Conservation (phyloP, 352 stramenopile species). For the Globisporangium nunn region DNA sequence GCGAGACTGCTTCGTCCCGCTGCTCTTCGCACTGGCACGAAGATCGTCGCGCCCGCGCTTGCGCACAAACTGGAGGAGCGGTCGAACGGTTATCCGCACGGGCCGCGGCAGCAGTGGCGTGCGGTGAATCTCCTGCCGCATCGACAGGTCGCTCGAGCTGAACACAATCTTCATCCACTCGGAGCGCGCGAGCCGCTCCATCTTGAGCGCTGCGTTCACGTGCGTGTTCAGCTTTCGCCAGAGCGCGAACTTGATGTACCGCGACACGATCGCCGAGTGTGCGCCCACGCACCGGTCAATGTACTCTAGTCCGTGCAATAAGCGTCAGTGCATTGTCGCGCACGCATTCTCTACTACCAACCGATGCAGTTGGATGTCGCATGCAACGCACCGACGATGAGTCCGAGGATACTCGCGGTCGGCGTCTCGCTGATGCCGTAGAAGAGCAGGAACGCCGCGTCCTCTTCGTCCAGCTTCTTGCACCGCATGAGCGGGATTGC, state of each 20-base stretch:
- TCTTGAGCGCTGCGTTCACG: constrained; percentile 26
- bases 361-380: too few relatives aligned
- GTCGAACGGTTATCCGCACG: constrained; percentile 53
- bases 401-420: constrained; percentile 33
- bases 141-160: constrained; percentile 25
- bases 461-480: constrained; percentile 44
- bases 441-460: constrained; percentile 65
- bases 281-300: constrained; percentile 37
- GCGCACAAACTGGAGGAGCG: constrained; percentile 32
- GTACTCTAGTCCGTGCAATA: constrained; percentile 41
- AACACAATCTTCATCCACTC: constrained; percentile 84
- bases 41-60: constrained; percentile 14
- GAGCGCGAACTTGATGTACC: constrained; percentile 41
- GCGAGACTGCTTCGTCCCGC: constrained; percentile 1
- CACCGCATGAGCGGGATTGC: constrained; percentile 12
- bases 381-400: constrained; percentile 48
- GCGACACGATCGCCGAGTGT: constrained; percentile 17
- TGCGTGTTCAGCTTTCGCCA: constrained; percentile 42
- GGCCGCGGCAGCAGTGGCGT: constrained; percentile 41
- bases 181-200: constrained; percentile 36
- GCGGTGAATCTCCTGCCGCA: constrained; percentile 17
- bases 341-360: too few relatives aligned
- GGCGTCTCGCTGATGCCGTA: constrained; percentile 46
- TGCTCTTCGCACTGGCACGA: constrained; percentile 6
- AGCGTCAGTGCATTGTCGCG: too few relatives aligned